Evolutionary conservation across 2,329 filamentous ascomycete genomes (phyloP).

Genomic region (Aspergillus thermomutatus): DNA sequence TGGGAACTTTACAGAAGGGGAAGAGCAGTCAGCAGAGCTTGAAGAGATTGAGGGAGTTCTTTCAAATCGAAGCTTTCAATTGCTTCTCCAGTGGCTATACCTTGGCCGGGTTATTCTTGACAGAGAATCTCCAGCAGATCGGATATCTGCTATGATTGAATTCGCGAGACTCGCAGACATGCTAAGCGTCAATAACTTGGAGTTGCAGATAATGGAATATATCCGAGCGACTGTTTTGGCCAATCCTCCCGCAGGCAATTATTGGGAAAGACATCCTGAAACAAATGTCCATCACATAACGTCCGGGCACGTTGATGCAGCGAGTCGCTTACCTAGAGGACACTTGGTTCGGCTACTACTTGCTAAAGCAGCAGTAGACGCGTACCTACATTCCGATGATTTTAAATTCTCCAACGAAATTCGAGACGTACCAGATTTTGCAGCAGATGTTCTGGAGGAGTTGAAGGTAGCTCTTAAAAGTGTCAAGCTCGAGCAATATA

Average conservation of each 20-base stretch:
- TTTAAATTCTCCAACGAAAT: background rate
- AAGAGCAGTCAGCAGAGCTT: conserved; percentile 6
- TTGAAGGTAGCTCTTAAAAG: background rate
- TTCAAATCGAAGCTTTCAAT: conserved; percentile 8
- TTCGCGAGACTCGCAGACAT: conserved; percentile 12
- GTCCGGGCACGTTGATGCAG: background rate
- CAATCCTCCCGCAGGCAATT: too few species aligned
- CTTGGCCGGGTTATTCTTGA: conserved; percentile 1
- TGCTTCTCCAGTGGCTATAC: conserved; percentile 16
- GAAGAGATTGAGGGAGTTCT: conserved; percentile 8
- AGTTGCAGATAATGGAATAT: too few species aligned
- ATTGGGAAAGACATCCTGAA: too few species aligned
- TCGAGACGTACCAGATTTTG: background rate
- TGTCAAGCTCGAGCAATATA: background rate
- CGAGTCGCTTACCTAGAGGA: background rate
- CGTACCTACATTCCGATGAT: background rate
- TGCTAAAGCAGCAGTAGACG: background rate
- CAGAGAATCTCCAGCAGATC: background rate
- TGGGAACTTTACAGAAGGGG: conserved; percentile 4
- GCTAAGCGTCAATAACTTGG: too few species aligned
- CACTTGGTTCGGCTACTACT: background rate
- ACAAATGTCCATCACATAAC: too few species aligned
- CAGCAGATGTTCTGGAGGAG: background rate
- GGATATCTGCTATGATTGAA: conserved; percentile 11
- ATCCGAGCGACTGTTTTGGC: too few species aligned